Base-by-base conservation (phyloP, 352 stramenopile species). In the Achlya hypogyna region DNA sequence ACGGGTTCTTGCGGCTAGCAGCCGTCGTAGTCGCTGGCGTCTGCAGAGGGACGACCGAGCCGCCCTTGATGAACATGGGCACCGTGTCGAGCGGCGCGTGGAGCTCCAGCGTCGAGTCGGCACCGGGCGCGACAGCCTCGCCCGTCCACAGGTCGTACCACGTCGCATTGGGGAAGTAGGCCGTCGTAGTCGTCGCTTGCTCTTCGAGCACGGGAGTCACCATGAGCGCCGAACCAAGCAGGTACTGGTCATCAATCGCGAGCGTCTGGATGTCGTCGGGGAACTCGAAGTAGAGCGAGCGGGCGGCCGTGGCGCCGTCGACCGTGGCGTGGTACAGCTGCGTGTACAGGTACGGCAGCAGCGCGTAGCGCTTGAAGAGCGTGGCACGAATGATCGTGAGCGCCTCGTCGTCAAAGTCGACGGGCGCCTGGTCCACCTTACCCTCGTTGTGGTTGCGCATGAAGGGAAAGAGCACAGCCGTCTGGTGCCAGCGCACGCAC, bases 341-440 rank as follows among this genome's bases (percentile, higher is more conserved):
- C 31, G 86, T 89, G 71, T 93, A 93, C 14, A 91, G 65, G 66
- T 89, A 91, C 25, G 86, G 86, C 42, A 95, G 65, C 3, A 93
- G 71, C n/a, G 71, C 77, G 65, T 93, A 92, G 35, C 86, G 79
- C 72, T 86, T 71, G 45, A 73, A 71, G 35, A 95, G 76, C 73
- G 87, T 86, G 51, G 83, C 81, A 34, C 75, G 71, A 29, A 82
- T 76, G n/a, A 87, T 70, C 0, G 65, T 63, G 0, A 71, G 63
- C 38, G 86, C 78, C 27, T 78, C 70, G 8, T 72, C 73, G 79
- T 82, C 87, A 5, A 87, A 74, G 58, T 88, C 87, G 10, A 83
- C 86, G 54, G 89, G 81, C 49, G 89, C 82, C 8, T 83, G 47
- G 25, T 76, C 71, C 10, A 73, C 63, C 4, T 79, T 71, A 5